Base-by-base conservation (phyloP, 148 eudicot genomes). In the Silene conica region DNA sequence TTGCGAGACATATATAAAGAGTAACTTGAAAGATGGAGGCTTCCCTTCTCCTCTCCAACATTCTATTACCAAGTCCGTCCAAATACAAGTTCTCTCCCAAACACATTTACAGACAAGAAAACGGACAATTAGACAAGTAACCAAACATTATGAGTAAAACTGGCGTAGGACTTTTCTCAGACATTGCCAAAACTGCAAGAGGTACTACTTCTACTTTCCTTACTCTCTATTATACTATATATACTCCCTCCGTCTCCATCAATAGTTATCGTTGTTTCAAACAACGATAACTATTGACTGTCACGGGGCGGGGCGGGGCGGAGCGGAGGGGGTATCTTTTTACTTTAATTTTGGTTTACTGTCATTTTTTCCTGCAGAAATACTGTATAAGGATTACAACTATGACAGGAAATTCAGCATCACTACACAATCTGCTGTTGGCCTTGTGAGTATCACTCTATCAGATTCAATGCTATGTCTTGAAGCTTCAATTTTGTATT, bases 311-410 rank as follows among this genome's bases (percentile, higher is more conserved):
- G n/a, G n/a, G n/a, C n/a, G n/a, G n/a, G n/a, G n/a, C 3, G 3
- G 34, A 5, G 4, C 34, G 34, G 34, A 31, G 34, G 34, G 34
- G 0, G 34, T 31, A 31, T 31, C n/a, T 45, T 48, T 25, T 65
- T 13, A 26, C 34, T 71, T 26, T 20, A 28, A n/a, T 34, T 1
- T 56, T 55, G n/a, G 11, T 38, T 12, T 21, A 1, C 57, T 77
- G 43, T 72, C 4, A n/a, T 26, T 76, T 68, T 64, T 67, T n/a
- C n/a, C 26, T 76, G 83, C 83, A 80, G 83, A 80, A 7, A 67
- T 80, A 66, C 48, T 80, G 76, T 71, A 72, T 76, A 80, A 72
- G 58, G 83, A 80, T 61, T 80, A 76, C 65, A 50, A 13, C 63
- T 72, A 20, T 76, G 79, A 76, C 31, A 52, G 59, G 64, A 80